Percentiles rank a stretch among this genome's conserved stretches.
These are phyloP conservation scores for Ganoderma lucidum DNA, from an alignment of 1,284 basidiomycete genomes.

Conservation along the genomic window DNA sequence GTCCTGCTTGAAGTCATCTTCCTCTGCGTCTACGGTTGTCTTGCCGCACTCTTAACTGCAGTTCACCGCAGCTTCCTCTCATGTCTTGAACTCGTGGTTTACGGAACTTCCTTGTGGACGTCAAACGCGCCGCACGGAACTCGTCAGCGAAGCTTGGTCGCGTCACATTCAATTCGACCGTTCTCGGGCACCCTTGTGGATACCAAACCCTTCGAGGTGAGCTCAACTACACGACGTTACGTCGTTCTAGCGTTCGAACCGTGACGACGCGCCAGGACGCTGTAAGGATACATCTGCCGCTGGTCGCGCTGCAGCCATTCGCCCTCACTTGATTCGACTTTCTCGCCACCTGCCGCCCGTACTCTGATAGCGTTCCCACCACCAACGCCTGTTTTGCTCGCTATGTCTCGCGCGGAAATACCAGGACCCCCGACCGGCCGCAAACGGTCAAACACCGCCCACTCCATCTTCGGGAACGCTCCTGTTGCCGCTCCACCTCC, in stretches of 20 bases:
- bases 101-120: too few relatives aligned
- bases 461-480: slow-evolving; percentile 60
- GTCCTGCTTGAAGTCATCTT: background rate
- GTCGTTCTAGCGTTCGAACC: too few relatives aligned
- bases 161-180: too few relatives aligned
- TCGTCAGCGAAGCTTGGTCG: too few relatives aligned
- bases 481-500: slow-evolving; percentile 25
- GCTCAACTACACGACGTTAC: too few relatives aligned
- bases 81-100: background rate
- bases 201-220: too few relatives aligned
- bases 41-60: background rate
- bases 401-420: slow-evolving; percentile 65
- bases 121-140: too few relatives aligned
- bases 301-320: background rate
- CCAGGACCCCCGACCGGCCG: slow-evolving; percentile 57
- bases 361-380: background rate
- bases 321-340: background rate
- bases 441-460: slow-evolving; percentile 75
- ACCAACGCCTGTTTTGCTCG: background rate
- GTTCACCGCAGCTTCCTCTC: background rate
- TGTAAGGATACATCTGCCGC: too few relatives aligned
- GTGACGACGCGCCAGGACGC: too few relatives aligned
- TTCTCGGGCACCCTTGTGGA: too few relatives aligned
- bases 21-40: too few relatives aligned
- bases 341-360: background rate